Conservation (phyloP, 1,284 basidiomycete species). For the Trametes versicolor region DNA sequence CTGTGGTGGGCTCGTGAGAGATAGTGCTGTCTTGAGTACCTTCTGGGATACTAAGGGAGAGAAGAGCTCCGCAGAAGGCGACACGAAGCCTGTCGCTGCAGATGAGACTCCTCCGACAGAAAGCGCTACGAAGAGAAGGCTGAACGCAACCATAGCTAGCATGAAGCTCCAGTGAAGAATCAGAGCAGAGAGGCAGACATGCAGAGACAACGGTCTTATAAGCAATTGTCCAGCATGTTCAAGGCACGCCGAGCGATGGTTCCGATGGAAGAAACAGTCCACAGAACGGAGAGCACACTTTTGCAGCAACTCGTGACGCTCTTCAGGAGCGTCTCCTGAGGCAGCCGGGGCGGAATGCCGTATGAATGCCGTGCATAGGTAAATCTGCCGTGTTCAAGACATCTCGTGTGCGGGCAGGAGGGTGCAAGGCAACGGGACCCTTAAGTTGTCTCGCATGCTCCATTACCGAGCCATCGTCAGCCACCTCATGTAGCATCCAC, state of each 20-base stretch:
- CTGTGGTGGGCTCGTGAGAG: slow-evolving; percentile 50
- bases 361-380: neutral
- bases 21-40: slow-evolving; percentile 59
- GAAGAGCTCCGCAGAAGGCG: slow-evolving; percentile 55
- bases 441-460: too few species aligned
- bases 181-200: neutral
- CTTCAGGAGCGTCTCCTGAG: neutral
- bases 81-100: slow-evolving; percentile 15
- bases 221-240: neutral
- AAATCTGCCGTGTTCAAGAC: neutral
- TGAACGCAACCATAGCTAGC: slow-evolving; percentile 17
- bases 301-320: slow-evolving; percentile 23
- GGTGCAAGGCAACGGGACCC: too few species aligned
- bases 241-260: slow-evolving; percentile 7
- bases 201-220: neutral
- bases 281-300: slow-evolving; percentile 5
- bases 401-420: too few species aligned
- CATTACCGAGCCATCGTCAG: too few species aligned
- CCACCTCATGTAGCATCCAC: too few species aligned
- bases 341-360: slow-evolving; percentile 14
- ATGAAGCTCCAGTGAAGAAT: neutral
- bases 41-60: slow-evolving; percentile 65
- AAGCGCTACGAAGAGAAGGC: slow-evolving; percentile 18
- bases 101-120: slow-evolving; percentile 15
- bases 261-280: neutral